Evolutionary conservation across 2,329 filamentous ascomycete genomes (phyloP), one percentile per base, ranked within the genome.

Genomic region (Colletotrichum costaricense): DNA sequence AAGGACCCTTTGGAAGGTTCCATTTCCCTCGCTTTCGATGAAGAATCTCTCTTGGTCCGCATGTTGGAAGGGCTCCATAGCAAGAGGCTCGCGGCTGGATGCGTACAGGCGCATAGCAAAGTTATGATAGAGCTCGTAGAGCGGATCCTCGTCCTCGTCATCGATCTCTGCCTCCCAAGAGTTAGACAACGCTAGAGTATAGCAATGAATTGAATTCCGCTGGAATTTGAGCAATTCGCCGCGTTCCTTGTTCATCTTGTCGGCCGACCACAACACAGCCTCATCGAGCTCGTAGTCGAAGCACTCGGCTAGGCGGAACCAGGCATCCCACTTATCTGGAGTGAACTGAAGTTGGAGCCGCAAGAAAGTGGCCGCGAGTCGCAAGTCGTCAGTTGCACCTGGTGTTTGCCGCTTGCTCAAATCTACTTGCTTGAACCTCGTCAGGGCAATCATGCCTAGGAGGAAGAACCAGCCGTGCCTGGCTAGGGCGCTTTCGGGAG

Each of bases 401-500:
- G 93, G 93, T 3, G 90, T 94, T 77, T 95, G 89, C 24, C 95
- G 90, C 78, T 96, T 94, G 74, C 87, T 95, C 83, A 85, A 89
- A 86, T 86, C 94, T 80, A 89, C 88, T 38, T 86, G 88, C 76
- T 91, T 91, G 80, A 97, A 98, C 78, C 95, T 97, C 56, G 93
- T 94, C 69, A 98, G 88, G 2, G 94, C 92, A 69, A 97, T 94
- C 87, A 97, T 93, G 24, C 96, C 96, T 74, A 97, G 90, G 35
- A 98, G 85, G 81, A 97, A 98, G 81, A 95, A 98, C 96, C 96
- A 98, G 58, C 95, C 94, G 76, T 94, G 93, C 28, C 91, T 90
- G 0, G 95, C 95, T 42, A 97, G 84, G 0, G 90, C 89, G 65
- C 91, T 92, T 71, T 97, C 93, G 0, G 90, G 88, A 2, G 89